A percentile compares a stretch with the other conserved stretches of the same genome.
phyloP scores from a whole-genome alignment of 495 filamentous ascomycete genomes.

The Umbilicaria muhlenbergii region DNA sequence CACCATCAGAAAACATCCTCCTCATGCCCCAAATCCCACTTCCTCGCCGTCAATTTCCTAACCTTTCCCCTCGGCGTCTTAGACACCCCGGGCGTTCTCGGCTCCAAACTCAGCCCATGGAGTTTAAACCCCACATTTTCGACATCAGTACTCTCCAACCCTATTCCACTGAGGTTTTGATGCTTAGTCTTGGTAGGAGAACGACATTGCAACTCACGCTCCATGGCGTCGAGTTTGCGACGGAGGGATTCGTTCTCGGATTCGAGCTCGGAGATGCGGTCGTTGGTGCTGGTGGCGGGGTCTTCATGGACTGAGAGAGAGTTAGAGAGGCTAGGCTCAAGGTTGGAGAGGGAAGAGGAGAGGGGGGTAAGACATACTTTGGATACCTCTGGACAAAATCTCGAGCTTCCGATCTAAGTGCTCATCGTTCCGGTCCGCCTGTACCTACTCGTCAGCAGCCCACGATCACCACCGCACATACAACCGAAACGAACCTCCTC shows the following conservation, averaged over 20 bases:
- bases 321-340: not conserved
- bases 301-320: conserved; percentile 31
- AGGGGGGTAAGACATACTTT: conserved; percentile 23
- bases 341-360: not conserved
- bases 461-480: conserved; percentile 7
- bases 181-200: conserved; percentile 24
- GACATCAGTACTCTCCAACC: conserved; percentile 25
- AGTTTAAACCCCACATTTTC: conserved; percentile 21
- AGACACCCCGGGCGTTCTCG: not conserved
- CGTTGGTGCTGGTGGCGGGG: conserved; percentile 18
- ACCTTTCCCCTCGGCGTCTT: conserved; percentile 18
- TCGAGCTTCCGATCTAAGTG: conserved; percentile 86
- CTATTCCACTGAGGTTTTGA: conserved; percentile 18
- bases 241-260: conserved; percentile 32
- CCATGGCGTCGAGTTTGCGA: conserved; percentile 26
- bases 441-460: conserved; percentile 12
- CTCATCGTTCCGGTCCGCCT: conserved; percentile 49
- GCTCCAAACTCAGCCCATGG: conserved; percentile 23
- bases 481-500: conserved; percentile 42
- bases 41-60: conserved; percentile 37
- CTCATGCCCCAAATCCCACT: conserved; percentile 41
- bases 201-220: conserved; percentile 29
- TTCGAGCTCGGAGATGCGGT: conserved; percentile 27
- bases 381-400: conserved; percentile 56
- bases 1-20: conserved; percentile 21